Evolutionary conservation across 192 early-diverging fungal species (phyloP).

Genomic region (Entrophospora sp.): DNA sequence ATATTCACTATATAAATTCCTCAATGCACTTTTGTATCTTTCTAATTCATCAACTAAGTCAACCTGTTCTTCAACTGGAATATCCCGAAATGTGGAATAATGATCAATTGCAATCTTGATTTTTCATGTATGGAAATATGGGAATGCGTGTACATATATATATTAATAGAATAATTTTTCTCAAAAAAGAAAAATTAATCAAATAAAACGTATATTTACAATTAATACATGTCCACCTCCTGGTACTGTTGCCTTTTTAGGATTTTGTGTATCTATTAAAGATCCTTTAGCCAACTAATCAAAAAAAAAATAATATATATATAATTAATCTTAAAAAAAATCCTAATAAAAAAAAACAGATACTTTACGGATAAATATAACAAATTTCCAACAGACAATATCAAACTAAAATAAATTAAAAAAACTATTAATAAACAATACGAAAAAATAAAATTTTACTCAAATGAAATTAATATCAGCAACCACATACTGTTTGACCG

Average conservation of each 20-base stretch:
- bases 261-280: slow-evolving; percentile 37
- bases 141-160: not conserved
- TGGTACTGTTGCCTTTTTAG: slow-evolving; percentile 37
- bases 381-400: slow-evolving; percentile 73
- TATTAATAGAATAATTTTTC: slow-evolving; percentile 29
- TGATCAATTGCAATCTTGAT: slow-evolving; percentile 42
- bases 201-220: not conserved
- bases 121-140: slow-evolving; percentile 8
- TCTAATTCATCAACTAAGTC: slow-evolving; percentile 41
- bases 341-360: not conserved
- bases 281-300: slow-evolving; percentile 77
- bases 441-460: not conserved
- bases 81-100: slow-evolving; percentile 35
- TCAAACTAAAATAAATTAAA: slow-evolving; percentile 37
- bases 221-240: slow-evolving; percentile 80
- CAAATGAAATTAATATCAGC: not conserved
- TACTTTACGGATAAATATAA: slow-evolving; percentile 56
- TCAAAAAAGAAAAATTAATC: slow-evolving; percentile 42
- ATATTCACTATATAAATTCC: slow-evolving; percentile 42
- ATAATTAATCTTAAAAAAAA: not conserved
- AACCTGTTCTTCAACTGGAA: slow-evolving; percentile 27
- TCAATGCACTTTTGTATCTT: slow-evolving; percentile 47
- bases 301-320: not conserved
- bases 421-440: not conserved
- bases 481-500: slow-evolving; percentile 62